These are phyloP conservation scores for Lactifluus hygrophoroides DNA, from an alignment of 768 basidiomycete species.

Conservation along the genomic window DNA sequence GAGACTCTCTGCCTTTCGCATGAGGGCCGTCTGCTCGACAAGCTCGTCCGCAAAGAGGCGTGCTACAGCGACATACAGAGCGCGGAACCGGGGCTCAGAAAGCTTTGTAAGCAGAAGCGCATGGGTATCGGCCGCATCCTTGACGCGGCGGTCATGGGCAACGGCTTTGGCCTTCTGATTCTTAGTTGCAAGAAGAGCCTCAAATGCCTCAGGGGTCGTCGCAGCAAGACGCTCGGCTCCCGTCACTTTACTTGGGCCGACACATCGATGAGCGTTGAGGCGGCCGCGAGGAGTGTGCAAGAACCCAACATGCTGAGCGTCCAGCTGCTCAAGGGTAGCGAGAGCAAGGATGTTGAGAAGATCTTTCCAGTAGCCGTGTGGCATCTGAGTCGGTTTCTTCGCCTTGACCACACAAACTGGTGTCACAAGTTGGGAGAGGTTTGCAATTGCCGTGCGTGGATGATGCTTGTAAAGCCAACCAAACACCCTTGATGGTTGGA, in stretches of 20 bases:
- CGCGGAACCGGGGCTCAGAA: conserved; percentile 42
- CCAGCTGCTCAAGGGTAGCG: conserved; percentile 45
- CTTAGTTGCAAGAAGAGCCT: not conserved
- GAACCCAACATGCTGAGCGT: conserved; percentile 12
- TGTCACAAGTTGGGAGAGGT: conserved; percentile 25
- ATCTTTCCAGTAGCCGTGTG: conserved; percentile 73
- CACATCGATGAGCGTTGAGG: not conserved
- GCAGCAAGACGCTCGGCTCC: conserved; percentile 23
- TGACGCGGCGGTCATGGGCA: conserved; percentile 21
- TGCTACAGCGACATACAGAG: conserved; percentile 54
- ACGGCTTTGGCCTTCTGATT: conserved; percentile 17
- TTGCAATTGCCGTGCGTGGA: conserved; percentile 58
- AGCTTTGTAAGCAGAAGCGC: conserved; percentile 36
- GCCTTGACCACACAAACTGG: conserved; percentile 26
- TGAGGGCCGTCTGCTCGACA: conserved; percentile 36
- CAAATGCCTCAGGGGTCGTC: not conserved
- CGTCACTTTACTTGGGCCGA: not conserved
- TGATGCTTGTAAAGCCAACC: conserved; percentile 65
- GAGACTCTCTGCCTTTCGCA: conserved; percentile 32
- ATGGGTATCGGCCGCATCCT: conserved; percentile 25
- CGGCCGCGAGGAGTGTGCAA: conserved; percentile 1
- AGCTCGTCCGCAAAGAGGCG: conserved; percentile 51
- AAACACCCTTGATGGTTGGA: conserved; percentile 33
- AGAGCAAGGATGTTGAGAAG: conserved; percentile 60
- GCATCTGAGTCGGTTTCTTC: conserved; percentile 23